A percentile compares a stretch with the other conserved stretches of the same genome.
phyloP scores from a whole-genome alignment of 148 eudicot species.

The Hydrangea macrophylla region DNA sequence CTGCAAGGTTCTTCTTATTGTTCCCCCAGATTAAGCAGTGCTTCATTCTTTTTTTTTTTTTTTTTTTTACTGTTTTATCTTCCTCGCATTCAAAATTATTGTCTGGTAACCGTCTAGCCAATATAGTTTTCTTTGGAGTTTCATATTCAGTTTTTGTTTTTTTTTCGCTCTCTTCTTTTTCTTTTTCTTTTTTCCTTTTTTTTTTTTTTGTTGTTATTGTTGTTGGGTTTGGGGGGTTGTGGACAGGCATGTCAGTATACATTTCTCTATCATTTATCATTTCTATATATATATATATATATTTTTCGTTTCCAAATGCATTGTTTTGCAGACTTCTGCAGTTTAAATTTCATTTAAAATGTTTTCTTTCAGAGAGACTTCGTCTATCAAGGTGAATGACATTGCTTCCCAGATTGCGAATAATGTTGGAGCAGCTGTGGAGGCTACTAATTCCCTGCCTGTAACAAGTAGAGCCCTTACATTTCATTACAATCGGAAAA shows the following conservation, averaged over 20 bases:
- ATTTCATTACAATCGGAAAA: conserved; percentile 74
- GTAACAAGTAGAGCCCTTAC: conserved; percentile 41
- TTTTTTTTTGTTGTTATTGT: too few relatives aligned
- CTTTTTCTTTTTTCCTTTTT: too few relatives aligned
- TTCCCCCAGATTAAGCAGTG: conserved; percentile 8
- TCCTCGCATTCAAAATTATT: neutral
- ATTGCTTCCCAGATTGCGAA: conserved; percentile 71
- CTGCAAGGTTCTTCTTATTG: conserved; percentile 64
- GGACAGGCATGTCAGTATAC: too few relatives aligned
- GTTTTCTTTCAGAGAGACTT: conserved; percentile 61
- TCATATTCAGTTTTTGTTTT: neutral
- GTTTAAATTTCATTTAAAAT: neutral
- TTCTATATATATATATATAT: too few relatives aligned
- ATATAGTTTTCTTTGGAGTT: neutral
- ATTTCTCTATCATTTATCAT: too few relatives aligned
- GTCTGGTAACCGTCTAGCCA: neutral
- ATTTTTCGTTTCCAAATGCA: too few relatives aligned
- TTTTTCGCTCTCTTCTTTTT: neutral
- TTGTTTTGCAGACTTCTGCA: neutral
- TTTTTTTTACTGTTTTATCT: conserved; percentile 11
- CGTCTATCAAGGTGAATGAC: conserved; percentile 68
- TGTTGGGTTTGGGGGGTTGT: too few relatives aligned
- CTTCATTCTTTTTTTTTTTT: conserved; percentile 8
- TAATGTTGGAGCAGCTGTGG: conserved; percentile 85
- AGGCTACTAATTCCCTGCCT: conserved; percentile 69